These are phyloP conservation scores for Phaffia rhodozyma DNA, from an alignment of 1,284 basidiomycete genomes.

Conservation along the genomic window DNA sequence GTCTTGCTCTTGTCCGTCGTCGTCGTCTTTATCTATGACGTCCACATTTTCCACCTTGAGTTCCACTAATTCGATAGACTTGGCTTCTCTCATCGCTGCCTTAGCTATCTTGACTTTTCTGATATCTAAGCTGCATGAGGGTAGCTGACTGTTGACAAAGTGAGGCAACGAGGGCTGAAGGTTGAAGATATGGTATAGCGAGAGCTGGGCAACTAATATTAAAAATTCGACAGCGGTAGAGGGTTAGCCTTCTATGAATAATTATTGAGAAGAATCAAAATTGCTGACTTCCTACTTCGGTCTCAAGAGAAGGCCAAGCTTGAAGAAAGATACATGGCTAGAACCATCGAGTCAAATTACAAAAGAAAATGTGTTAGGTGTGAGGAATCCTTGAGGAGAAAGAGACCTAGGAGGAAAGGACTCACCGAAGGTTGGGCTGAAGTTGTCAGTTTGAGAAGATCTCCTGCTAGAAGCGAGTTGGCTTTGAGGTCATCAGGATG, in stretches of 20 bases:
- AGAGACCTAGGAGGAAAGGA: background rate
- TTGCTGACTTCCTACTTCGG: too few species aligned
- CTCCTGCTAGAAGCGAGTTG: conserved; percentile 31
- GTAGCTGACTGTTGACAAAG: conserved; percentile 13
- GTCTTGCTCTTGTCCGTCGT: background rate
- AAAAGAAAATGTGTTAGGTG: background rate
- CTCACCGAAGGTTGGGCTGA: background rate
- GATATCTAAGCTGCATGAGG: background rate
- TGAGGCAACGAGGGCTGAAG: background rate
- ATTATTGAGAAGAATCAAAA: background rate
- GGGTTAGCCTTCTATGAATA: background rate
- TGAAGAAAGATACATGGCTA: conserved; percentile 2
- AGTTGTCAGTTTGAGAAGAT: conserved; percentile 27
- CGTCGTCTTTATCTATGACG: conserved; percentile 13
- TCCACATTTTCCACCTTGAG: background rate
- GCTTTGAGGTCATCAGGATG: conserved; percentile 26
- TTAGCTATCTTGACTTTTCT: conserved; percentile 23
- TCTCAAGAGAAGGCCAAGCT: conserved; percentile 1
- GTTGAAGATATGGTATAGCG: background rate
- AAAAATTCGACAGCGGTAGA: background rate
- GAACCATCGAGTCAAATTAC: background rate
- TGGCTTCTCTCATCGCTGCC: conserved; percentile 23
- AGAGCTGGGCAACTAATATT: background rate
- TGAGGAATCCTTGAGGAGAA: background rate
- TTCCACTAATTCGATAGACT: background rate